Evolutionary conservation across 2,329 filamentous ascomycete genomes (phyloP), one percentile per base, ranked within the genome.

Genomic region (Lachnellula suecica): DNA sequence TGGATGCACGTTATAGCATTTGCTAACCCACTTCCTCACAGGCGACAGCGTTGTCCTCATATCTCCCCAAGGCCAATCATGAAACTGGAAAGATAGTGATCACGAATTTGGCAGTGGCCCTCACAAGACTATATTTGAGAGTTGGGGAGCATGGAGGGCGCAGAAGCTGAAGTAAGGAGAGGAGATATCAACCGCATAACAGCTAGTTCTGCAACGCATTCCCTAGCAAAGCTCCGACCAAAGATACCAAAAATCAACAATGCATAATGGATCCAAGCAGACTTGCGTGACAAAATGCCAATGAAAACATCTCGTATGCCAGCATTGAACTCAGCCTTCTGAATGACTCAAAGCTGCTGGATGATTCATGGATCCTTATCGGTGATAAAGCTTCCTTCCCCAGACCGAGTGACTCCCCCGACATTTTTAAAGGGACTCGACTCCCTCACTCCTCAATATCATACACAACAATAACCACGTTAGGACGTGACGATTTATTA

Each of bases 31-130:
- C 58, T 23, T 40, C 59, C 49, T 15, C 60, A 58, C 59, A 89
- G 85, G 86, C 59, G 86, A 89, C 64, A 88, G 85, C 53, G 86
- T 89, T 49, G 84, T 89, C 54, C 76, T 89, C 64, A 87, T 88
- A 63, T 88, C 85, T 49, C 85, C 85, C 17, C 62, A 63, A 56
- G 56, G 61, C 11, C 48, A 62, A 42, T 65, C 58, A 54, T 67
- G 57, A 65, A 43, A 38, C 35, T 9, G 20, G 42, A 20, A 52
- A 19, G n/a, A n/a, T n/a, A n/a, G n/a, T n/a, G n/a, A n/a, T n/a
- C n/a, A n/a, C n/a, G n/a, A n/a, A n/a, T n/a, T n/a, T n/a, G n/a
- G n/a, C n/a, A n/a, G n/a, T n/a, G n/a, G 25, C 31, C 19, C 19
- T 19, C n/a, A n/a, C 11, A 37, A 37, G 17, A n/a, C n/a, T 17